Evolutionary conservation across 139 green algal genomes (phyloP), one percentile per base, ranked within the genome.

Genomic region (Zygnema circumcarinatum): DNA sequence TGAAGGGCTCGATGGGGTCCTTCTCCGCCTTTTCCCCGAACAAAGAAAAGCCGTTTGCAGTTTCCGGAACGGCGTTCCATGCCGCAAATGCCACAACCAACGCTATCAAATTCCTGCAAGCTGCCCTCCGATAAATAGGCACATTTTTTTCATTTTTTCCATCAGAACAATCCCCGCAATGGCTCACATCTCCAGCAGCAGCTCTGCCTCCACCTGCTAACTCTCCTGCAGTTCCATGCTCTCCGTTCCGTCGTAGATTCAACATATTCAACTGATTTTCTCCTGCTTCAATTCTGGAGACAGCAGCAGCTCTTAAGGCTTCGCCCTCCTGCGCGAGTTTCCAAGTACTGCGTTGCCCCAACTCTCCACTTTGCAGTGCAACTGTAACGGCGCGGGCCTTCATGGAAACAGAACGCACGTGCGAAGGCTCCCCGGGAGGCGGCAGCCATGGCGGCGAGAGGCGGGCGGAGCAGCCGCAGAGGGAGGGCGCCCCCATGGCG

Each of bases 1-100:
- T 41, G 36, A 78, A 78, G 7, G 69, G 69, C 69, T 78, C 69
- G 35, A 78, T 41, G 7, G 69, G 69, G 16, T 78, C 69, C 16
- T 78, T 78, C 69, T 78, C 69, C 69, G 35, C 3, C 7, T 39
- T 52, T 41, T 39, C 35, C 16, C 69, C 69, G 11, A 78, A 78
- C 3, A 78, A 41, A 39, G 7, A 25, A 78, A 78, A 78, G 16
- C 7, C 69, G 3, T 41, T 11, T 41, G 69, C 69, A 25, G 56
- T 29, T n/a, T n/a, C n/a, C n/a, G n/a, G n/a, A n/a, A n/a, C n/a
- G n/a, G n/a, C n/a, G n/a, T n/a, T n/a, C n/a, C n/a, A n/a, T n/a
- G n/a, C n/a, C n/a, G n/a, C n/a, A n/a, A n/a, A n/a, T n/a, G n/a
- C n/a, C n/a, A n/a, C n/a, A n/a, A n/a, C n/a, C n/a, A n/a, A n/a